Conservation (phyloP, 352 stramenopile species). For the Globisporangium parvum region DNA sequence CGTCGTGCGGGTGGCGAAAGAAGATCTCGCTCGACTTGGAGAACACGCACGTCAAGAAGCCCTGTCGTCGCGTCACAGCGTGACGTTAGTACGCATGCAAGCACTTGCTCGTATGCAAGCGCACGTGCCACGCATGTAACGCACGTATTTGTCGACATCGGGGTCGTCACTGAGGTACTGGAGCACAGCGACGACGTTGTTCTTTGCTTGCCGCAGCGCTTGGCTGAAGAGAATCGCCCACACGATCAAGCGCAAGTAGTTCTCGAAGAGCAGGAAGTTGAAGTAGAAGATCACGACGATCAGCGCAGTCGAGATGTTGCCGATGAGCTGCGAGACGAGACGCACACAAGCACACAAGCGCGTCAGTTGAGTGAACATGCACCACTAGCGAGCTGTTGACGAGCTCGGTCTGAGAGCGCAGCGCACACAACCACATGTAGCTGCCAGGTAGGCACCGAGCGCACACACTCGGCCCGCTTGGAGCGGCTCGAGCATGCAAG, state of each 20-base stretch:
- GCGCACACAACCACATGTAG: too few relatives aligned
- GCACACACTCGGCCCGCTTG: too few relatives aligned
- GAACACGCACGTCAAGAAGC: slow-evolving; percentile 75
- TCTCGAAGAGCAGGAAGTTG: slow-evolving; percentile 88
- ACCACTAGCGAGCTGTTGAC: not conserved
- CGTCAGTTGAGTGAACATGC: not conserved
- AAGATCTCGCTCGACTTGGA: slow-evolving; percentile 76
- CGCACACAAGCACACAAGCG: not conserved
- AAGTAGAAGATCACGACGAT: slow-evolving; percentile 87
- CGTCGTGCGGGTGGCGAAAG: slow-evolving; percentile 60
- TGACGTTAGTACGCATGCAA: not conserved
- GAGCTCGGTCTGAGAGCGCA: too few relatives aligned
- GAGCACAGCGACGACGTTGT: slow-evolving; percentile 76
- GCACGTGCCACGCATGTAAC: slow-evolving; percentile 5
- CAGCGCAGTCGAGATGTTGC: slow-evolving; percentile 83
- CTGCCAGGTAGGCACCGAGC: too few relatives aligned
- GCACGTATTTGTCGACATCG: slow-evolving; percentile 66
- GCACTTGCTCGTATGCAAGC: not conserved
- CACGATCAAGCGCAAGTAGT: slow-evolving; percentile 83
- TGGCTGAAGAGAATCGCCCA: slow-evolving; percentile 86
- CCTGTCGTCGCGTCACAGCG: slow-evolving; percentile 16
- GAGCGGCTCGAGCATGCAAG: too few relatives aligned
- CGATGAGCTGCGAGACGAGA: slow-evolving; percentile 69
- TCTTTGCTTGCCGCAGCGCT: slow-evolving; percentile 80
- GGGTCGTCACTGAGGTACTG: slow-evolving; percentile 80